A percentile compares a stretch with the other conserved stretches of the same genome.
phyloP scores from a whole-genome alignment of 1,284 basidiomycete species.

The Mycosarcoma mackinlayi region DNA sequence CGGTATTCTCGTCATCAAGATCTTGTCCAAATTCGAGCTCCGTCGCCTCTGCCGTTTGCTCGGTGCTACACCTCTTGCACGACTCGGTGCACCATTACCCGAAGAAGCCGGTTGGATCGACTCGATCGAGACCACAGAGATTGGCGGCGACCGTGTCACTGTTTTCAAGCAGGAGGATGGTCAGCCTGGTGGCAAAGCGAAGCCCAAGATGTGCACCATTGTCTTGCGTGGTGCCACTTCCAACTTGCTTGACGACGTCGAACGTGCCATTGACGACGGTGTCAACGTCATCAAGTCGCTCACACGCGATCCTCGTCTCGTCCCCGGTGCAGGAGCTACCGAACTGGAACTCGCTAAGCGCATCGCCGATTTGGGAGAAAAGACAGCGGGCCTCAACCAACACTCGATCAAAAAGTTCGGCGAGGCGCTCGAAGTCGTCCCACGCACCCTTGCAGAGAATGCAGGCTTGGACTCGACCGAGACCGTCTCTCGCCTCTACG shows the following conservation, averaged over 20 bases:
- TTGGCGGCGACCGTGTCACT: slow-evolving; percentile 97
- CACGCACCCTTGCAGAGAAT: slow-evolving; percentile 93
- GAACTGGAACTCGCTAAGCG: slow-evolving; percentile 90
- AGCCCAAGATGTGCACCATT: slow-evolving; percentile 65
- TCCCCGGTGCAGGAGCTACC: slow-evolving; percentile 92
- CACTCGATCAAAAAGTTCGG: slow-evolving; percentile 94
- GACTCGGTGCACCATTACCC: slow-evolving; percentile 91
- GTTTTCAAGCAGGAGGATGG: slow-evolving; percentile 82
- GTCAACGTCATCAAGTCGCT: slow-evolving; percentile 96
- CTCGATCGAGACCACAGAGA: slow-evolving; percentile 92
- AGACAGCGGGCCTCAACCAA: slow-evolving; percentile 89
- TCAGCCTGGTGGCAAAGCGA: slow-evolving; percentile 63
- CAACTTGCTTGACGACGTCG: slow-evolving; percentile 92
- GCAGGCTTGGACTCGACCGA: slow-evolving; percentile 95
- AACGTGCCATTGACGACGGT: slow-evolving; percentile 95
- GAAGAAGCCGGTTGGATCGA: slow-evolving; percentile 97
- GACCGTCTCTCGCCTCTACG: slow-evolving; percentile 86
- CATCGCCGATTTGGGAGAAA: slow-evolving; percentile 86
- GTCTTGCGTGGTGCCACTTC: slow-evolving; percentile 81
- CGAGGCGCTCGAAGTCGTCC: slow-evolving; percentile 89
- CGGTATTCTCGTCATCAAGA: slow-evolving; percentile 93
- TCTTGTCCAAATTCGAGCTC: slow-evolving; percentile 97
- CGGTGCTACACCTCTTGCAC: slow-evolving; percentile 93
- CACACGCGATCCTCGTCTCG: slow-evolving; percentile 87
- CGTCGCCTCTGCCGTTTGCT: slow-evolving; percentile 92